A percentile compares a stretch with the other conserved stretches of the same genome.
phyloP scores from a whole-genome alignment of 148 eudicot genomes.

The Chenopodium berlandieri region DNA sequence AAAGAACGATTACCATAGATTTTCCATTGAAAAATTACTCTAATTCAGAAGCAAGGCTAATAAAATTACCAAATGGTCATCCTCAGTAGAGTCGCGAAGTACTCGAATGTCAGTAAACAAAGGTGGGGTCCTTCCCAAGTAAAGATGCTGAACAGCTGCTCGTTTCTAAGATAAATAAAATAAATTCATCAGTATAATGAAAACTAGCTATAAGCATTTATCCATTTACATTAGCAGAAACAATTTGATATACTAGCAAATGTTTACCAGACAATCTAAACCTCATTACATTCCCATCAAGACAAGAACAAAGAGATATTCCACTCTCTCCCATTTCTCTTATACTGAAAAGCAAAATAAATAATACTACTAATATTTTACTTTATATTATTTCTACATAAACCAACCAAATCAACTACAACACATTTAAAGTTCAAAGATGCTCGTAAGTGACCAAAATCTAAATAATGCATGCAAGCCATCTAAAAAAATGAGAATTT shows the following conservation, averaged over 20 bases:
- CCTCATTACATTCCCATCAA: not conserved
- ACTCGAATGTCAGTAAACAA: conserved; percentile 88
- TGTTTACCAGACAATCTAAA: not conserved
- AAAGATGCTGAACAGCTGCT: conserved; percentile 64
- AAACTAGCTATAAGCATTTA: conserved; percentile 2
- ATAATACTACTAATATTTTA: not conserved
- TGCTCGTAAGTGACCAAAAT: not conserved
- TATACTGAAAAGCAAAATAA: not conserved
- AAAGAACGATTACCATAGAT: too few relatives aligned
- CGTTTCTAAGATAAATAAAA: conserved; percentile 45
- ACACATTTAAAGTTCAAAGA: not conserved
- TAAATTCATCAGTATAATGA: conserved; percentile 8
- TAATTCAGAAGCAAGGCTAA: not conserved
- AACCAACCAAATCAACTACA: not conserved
- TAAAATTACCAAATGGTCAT: conserved; percentile 80
- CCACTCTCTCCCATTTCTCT: not conserved
- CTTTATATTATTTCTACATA: not conserved
- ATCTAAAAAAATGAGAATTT: not conserved
- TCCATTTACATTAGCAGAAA: conserved; percentile 3
- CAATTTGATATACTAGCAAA: not conserved
- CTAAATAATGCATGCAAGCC: not conserved
- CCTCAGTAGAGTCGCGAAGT: conserved; percentile 60
- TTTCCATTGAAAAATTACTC: not conserved
- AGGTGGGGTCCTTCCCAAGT: conserved; percentile 90
- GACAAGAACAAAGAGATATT: not conserved